Evolutionary conservation across 345 rosid genomes (phyloP).

Genomic region (Lumnitzera racemosa): DNA sequence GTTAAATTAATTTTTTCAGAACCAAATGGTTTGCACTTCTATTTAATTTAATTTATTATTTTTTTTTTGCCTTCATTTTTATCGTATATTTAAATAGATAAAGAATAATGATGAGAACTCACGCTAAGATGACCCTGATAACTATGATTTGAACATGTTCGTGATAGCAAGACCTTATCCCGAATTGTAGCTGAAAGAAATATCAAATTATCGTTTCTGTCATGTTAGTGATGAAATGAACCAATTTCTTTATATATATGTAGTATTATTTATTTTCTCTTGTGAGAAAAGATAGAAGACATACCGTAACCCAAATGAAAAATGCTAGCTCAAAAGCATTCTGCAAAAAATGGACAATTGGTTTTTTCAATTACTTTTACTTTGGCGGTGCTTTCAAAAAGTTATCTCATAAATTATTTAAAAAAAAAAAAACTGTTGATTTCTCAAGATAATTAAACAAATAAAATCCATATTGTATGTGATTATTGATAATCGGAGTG

Average conservation of each 20-base stretch:
- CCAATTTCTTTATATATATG: background rate
- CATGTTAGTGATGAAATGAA: background rate
- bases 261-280: background rate
- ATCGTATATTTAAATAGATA: background rate
- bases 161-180: conserved; percentile 59
- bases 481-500: too few species aligned
- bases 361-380: background rate
- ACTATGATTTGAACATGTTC: conserved; percentile 26
- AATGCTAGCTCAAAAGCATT: conserved; percentile 73
- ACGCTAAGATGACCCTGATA: conserved; percentile 57
- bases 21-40: background rate
- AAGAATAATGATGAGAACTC: conserved; percentile 15
- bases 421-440: too few species aligned
- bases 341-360: conserved; percentile 21
- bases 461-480: too few species aligned
- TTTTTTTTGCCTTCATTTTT: background rate
- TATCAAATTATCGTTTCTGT: background rate
- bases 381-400: background rate
- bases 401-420: background rate
- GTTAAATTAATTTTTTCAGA: too few species aligned
- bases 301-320: conserved; percentile 68
- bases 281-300: conserved; percentile 3
- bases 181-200: conserved; percentile 41
- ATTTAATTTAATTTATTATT: background rate
- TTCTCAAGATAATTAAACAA: too few species aligned